A percentile compares a stretch with the other conserved stretches of the same genome.
These are phyloP conservation scores for Russula virescens DNA, from an alignment of 768 basidiomycete genomes.

Conservation along the genomic window DNA sequence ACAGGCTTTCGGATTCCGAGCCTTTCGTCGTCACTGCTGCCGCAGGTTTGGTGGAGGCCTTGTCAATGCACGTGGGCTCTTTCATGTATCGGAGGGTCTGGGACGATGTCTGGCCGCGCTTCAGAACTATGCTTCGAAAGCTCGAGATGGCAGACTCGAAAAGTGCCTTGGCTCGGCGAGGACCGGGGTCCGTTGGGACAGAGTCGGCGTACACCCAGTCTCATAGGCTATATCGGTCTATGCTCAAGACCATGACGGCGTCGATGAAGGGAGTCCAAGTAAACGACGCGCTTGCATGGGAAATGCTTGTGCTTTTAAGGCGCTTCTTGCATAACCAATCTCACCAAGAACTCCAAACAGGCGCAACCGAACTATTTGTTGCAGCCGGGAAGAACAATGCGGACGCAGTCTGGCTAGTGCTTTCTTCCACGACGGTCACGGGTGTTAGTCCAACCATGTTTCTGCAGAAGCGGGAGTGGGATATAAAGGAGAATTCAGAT, in stretches of 20 bases:
- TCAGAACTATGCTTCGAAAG: conserved; percentile 51
- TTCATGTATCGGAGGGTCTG: conserved; percentile 84
- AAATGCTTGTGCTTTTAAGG: conserved; percentile 68
- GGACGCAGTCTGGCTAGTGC: conserved; percentile 81
- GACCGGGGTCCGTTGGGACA: conserved; percentile 46
- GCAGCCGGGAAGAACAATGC: conserved; percentile 56
- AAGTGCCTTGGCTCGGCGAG: conserved; percentile 61
- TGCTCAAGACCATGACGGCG: conserved; percentile 67
- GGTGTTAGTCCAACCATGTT: conserved; percentile 43
- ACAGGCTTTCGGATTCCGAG: conserved; percentile 68
- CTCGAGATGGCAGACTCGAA: conserved; percentile 59
- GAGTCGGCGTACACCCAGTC: conserved; percentile 75
- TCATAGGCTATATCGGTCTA: conserved; percentile 71
- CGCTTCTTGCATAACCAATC: conserved; percentile 63
- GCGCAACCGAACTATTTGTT: conserved; percentile 59
- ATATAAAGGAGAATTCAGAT: conserved; percentile 43
- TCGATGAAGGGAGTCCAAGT: conserved; percentile 61
- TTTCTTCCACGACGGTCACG: conserved; percentile 49
- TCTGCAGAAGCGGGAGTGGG: conserved; percentile 54
- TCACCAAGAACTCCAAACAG: conserved; percentile 69
- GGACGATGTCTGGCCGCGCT: conserved; percentile 92
- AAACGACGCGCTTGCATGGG: conserved; percentile 72
- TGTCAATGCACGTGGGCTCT: conserved; percentile 65
- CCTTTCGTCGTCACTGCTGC: conserved; percentile 77
- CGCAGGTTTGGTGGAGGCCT: conserved; percentile 62